Percentiles rank a stretch among this genome's conserved stretches.
phyloP scores from a whole-genome alignment of 1,284 basidiomycete genomes.

The Marasmius oreades region DNA sequence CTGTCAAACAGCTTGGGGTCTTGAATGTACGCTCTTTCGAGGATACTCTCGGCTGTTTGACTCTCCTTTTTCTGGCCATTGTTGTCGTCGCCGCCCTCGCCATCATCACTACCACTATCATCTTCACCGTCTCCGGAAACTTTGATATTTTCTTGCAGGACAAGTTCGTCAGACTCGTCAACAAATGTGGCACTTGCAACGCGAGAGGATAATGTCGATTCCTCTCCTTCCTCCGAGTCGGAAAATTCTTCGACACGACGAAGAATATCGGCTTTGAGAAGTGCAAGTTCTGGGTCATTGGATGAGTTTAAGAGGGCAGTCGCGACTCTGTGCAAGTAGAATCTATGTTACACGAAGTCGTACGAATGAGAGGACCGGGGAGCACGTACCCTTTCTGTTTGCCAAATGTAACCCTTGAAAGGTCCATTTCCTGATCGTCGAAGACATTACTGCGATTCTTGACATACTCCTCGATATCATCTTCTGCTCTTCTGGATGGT shows the following conservation, averaged over 20 bases:
- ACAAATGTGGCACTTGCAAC: constrained; percentile 18
- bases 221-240: constrained; percentile 31
- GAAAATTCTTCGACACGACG: constrained; percentile 15
- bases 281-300: neutral
- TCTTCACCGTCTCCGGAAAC: constrained; percentile 61
- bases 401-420: constrained; percentile 56
- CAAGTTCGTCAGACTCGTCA: constrained; percentile 18
- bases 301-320: neutral
- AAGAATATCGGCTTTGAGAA: neutral
- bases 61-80: constrained; percentile 22
- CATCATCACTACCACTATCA: constrained; percentile 43
- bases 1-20: constrained; percentile 74
- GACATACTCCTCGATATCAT: constrained; percentile 33
- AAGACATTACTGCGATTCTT: constrained; percentile 66
- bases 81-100: constrained; percentile 31
- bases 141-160: constrained; percentile 32
- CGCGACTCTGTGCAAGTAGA: neutral
- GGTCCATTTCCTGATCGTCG: constrained; percentile 66
- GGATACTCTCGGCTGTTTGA: constrained; percentile 51
- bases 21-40: constrained; percentile 75
- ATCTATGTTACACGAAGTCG: neutral
- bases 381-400: constrained; percentile 56
- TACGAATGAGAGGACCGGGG: constrained; percentile 6
- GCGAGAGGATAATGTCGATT: constrained; percentile 21
- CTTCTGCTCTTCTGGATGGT: neutral